A percentile compares a stretch with the other conserved stretches of the same genome.
These are phyloP conservation scores for Aspergillus sclerotioniger DNA, from an alignment of 495 filamentous ascomycete species.

Conservation along the genomic window DNA sequence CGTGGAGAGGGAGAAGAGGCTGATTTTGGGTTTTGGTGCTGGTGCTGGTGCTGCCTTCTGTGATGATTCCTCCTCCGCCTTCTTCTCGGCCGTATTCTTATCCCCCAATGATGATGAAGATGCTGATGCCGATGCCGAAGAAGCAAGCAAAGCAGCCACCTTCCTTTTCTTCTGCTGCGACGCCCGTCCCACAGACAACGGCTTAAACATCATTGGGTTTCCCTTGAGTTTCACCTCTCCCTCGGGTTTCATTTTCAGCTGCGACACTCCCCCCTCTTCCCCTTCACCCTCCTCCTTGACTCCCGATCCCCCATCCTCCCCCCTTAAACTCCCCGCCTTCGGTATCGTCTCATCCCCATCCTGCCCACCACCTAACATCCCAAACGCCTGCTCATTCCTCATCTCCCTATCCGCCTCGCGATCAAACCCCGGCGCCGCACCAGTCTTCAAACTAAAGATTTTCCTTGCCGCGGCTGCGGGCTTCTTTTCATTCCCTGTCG, in stretches of 20 bases:
- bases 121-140: too few species aligned
- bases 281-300: not conserved
- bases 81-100: not conserved
- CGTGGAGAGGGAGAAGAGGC: conserved; percentile 56
- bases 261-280: not conserved
- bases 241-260: conserved; percentile 31
- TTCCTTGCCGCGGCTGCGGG: conserved; percentile 31
- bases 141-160: not conserved
- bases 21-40: conserved; percentile 51
- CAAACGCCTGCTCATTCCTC: conserved; percentile 28
- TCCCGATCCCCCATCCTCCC: not conserved
- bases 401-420: conserved; percentile 52
- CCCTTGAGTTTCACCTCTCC: conserved; percentile 64
- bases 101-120: not conserved
- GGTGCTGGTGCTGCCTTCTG: conserved; percentile 22
- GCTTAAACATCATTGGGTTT: conserved; percentile 84
- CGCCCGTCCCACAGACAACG: conserved; percentile 73
- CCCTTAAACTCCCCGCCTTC: conserved; percentile 17
- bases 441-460: conserved; percentile 72
- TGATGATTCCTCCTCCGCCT: conserved; percentile 12
- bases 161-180: conserved; percentile 61
- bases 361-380: conserved; percentile 13
- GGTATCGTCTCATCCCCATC: conserved; percentile 25
- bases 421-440: conserved; percentile 73
- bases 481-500: conserved; percentile 35